Evolutionary conservation across 805 yeast species (phyloP).

Genomic region (Hanseniaspora meyeri): DNA sequence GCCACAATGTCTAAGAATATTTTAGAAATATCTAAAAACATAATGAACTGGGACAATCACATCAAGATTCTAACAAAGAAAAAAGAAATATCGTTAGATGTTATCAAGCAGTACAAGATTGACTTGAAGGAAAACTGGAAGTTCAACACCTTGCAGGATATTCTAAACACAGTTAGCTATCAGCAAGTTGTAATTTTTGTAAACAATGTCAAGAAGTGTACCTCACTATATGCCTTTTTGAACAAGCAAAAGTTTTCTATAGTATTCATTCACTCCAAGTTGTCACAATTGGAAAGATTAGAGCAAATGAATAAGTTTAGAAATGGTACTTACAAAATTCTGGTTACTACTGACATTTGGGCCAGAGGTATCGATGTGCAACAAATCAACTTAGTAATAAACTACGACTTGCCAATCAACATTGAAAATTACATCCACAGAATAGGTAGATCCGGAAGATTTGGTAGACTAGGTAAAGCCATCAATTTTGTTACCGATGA

Average conservation of each 20-base stretch:
- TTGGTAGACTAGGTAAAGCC: slow-evolving; percentile 97
- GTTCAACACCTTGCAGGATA: slow-evolving; percentile 85
- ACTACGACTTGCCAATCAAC: slow-evolving; percentile 83
- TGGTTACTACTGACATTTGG: slow-evolving; percentile 88
- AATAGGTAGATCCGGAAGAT: slow-evolving; percentile 97
- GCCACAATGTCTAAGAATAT: slow-evolving; percentile 94
- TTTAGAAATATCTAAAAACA: slow-evolving; percentile 77
- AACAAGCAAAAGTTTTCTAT: slow-evolving; percentile 76
- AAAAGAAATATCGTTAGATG: slow-evolving; percentile 91
- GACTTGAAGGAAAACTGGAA: slow-evolving; percentile 89
- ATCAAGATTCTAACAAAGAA: slow-evolving; percentile 87
- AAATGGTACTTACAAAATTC: slow-evolving; percentile 82
- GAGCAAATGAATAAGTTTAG: slow-evolving; percentile 91
- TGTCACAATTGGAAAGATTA: slow-evolving; percentile 89
- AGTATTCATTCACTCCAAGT: slow-evolving; percentile 89
- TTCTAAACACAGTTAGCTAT: slow-evolving; percentile 88
- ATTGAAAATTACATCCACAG: slow-evolving; percentile 93
- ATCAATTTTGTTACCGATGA: slow-evolving; percentile 80
- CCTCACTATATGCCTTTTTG: slow-evolving; percentile 67
- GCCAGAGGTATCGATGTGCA: slow-evolving; percentile 98
- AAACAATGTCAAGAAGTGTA: slow-evolving; percentile 89
- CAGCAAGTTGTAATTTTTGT: slow-evolving; percentile 97
- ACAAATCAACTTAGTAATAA: slow-evolving; percentile 88
- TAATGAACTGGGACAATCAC: slow-evolving; percentile 70
- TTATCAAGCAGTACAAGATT: slow-evolving; percentile 83